Conservation (phyloP, 1,284 basidiomycete species). For the Fomitopsis betulina region DNA sequence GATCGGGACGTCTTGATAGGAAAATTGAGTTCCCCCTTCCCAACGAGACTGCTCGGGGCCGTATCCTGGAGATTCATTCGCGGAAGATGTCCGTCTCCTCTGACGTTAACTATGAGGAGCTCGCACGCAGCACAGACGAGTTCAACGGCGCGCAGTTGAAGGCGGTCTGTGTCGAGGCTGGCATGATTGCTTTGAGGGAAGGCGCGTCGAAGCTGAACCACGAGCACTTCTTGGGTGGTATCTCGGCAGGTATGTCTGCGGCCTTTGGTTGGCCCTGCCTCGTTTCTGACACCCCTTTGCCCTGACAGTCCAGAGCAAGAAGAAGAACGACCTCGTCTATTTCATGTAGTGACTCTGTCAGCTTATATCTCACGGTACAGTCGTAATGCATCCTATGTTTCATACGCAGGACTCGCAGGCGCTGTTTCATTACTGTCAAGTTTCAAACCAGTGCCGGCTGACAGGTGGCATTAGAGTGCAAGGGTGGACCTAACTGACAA, state of each 20-base stretch:
- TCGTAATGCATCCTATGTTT: neutral
- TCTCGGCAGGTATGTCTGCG: constrained; percentile 71
- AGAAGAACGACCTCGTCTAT: constrained; percentile 93
- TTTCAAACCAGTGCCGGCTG: too few species aligned
- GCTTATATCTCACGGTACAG: neutral
- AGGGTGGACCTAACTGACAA: neutral
- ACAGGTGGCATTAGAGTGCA: neutral
- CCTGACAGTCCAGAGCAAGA: constrained; percentile 85
- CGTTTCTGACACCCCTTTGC: constrained; percentile 9
- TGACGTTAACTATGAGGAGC: constrained; percentile 75
- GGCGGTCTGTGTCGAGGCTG: constrained; percentile 95
- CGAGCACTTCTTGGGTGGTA: constrained; percentile 92
- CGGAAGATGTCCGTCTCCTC: constrained; percentile 87
- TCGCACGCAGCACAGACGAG: constrained; percentile 73
- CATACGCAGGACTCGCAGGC: too few species aligned
- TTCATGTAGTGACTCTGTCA: constrained; percentile 57
- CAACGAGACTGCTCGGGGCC: constrained; percentile 68
- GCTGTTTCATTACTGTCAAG: neutral
- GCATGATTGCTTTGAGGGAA: constrained; percentile 96
- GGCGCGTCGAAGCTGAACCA: constrained; percentile 88
- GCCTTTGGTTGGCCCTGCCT: constrained; percentile 4
- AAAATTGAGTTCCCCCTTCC: constrained; percentile 84
- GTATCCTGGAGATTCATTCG: constrained; percentile 79
- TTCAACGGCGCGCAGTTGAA: constrained; percentile 80
- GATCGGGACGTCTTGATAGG: constrained; percentile 72